A percentile compares a stretch with the other conserved stretches of the same genome.
These are phyloP conservation scores for Elsinoe ampelina DNA, from an alignment of 2,329 filamentous ascomycete species.

Conservation along the genomic window DNA sequence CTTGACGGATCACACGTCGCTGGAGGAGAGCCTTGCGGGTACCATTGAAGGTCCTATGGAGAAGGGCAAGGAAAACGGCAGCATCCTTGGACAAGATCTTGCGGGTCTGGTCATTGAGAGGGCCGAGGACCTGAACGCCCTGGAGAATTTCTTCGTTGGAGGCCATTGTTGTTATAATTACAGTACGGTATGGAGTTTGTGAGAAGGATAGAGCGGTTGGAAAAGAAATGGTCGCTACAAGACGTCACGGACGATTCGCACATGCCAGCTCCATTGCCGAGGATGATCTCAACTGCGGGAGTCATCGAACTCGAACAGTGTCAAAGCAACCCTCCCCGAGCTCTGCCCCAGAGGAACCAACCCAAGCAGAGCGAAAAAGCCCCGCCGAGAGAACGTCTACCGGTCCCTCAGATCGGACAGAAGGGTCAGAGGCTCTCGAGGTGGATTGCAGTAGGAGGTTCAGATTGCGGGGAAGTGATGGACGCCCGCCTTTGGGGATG, in stretches of 20 bases:
- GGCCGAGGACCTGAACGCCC: slow-evolving; percentile 77
- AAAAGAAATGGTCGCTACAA: slow-evolving; percentile 7
- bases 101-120: slow-evolving; percentile 65
- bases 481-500: not conserved
- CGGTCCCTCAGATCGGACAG: slow-evolving; percentile 6
- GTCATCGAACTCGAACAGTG: not conserved
- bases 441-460: not conserved
- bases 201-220: not conserved
- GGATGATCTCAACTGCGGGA: slow-evolving; percentile 11
- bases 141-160: slow-evolving; percentile 62
- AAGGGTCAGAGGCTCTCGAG: slow-evolving; percentile 5
- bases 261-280: slow-evolving; percentile 12
- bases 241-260: slow-evolving; percentile 5
- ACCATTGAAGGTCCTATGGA: slow-evolving; percentile 88
- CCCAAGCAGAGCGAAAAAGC: not conserved
- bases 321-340: not conserved
- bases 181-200: not conserved
- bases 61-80: slow-evolving; percentile 80
- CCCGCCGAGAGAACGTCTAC: slow-evolving; percentile 9
- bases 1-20: slow-evolving; percentile 75
- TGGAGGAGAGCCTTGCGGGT: slow-evolving; percentile 84
- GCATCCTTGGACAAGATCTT: slow-evolving; percentile 91
- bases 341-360: not conserved
- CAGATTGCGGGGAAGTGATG: slow-evolving; percentile 7
- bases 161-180: slow-evolving; percentile 16